Percentiles rank a stretch among this genome's conserved stretches.
Conservation (phyloP, 208 protist genomes). For the Leishmania tropica region DNA sequence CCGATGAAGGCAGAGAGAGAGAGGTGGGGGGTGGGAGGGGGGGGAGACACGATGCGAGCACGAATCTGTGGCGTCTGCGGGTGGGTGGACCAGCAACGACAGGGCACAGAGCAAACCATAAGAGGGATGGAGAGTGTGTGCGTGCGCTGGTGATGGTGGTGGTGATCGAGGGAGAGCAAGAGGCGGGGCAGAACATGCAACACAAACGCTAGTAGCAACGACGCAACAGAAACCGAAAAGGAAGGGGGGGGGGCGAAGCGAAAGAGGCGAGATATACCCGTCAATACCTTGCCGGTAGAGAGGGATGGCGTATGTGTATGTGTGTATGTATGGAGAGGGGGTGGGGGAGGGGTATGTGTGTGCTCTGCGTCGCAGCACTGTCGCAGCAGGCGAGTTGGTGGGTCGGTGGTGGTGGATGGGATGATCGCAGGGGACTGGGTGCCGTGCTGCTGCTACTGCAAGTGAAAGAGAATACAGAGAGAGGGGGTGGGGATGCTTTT, state of each 20-base stretch:
- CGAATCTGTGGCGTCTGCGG: not conserved
- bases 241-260: too few species aligned
- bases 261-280: not conserved
- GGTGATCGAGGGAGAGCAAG: not conserved
- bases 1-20: not conserved
- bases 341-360: not conserved
- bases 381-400: not conserved
- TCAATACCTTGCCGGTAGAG: not conserved
- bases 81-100: not conserved
- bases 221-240: not conserved
- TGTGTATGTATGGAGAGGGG: too few species aligned
- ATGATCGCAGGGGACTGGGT: not conserved
- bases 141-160: conserved; percentile 2
- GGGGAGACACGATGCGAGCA: not conserved
- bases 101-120: not conserved
- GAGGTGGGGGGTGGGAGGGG: not conserved
- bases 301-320: not conserved
- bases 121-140: not conserved
- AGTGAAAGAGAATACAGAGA: too few species aligned
- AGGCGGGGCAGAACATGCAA: not conserved
- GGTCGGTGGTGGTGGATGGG: too few species aligned
- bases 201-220: not conserved
- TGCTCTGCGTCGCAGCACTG: not conserved
- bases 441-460: not conserved
- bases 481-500: not conserved